A percentile compares a stretch with the other conserved stretches of the same genome.
Conservation (phyloP, 345 rosid species). For the Linum trigynum region DNA sequence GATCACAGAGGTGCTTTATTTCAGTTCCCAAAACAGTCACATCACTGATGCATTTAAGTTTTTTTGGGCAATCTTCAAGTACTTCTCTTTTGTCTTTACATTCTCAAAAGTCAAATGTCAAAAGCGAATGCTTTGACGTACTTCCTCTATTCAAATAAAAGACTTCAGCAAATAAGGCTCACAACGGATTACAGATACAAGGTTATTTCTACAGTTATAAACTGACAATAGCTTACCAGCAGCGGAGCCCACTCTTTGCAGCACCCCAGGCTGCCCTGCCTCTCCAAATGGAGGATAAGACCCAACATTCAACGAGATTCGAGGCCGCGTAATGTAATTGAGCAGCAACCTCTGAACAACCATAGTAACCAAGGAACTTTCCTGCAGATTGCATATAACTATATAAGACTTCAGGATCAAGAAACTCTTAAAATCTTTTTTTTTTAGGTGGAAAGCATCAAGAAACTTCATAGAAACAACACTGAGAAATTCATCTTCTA, state of each 20-base stretch:
- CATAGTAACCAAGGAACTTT: conserved; percentile 49
- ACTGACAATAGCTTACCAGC: conserved; percentile 51
- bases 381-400: conserved; percentile 35
- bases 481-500: conserved; percentile 3
- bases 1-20: neutral
- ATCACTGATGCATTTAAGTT: neutral
- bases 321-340: conserved; percentile 58
- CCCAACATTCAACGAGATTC: conserved; percentile 29
- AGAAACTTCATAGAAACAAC: conserved; percentile 8
- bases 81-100: too few species aligned
- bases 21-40: neutral
- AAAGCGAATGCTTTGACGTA: neutral
- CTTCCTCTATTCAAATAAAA: neutral
- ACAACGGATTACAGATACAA: neutral
- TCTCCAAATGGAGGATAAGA: conserved; percentile 46
- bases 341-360: conserved; percentile 61
- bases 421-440: too few species aligned
- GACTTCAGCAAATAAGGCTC: neutral
- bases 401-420: neutral
- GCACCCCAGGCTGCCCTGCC: conserved; percentile 56
- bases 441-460: too few species aligned
- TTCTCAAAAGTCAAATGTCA: neutral
- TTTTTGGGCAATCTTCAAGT: neutral
- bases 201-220: neutral
- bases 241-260: conserved; percentile 82